Base-by-base conservation (phyloP, 306 rosid genomes). In the Cucurbita moschata region DNA sequence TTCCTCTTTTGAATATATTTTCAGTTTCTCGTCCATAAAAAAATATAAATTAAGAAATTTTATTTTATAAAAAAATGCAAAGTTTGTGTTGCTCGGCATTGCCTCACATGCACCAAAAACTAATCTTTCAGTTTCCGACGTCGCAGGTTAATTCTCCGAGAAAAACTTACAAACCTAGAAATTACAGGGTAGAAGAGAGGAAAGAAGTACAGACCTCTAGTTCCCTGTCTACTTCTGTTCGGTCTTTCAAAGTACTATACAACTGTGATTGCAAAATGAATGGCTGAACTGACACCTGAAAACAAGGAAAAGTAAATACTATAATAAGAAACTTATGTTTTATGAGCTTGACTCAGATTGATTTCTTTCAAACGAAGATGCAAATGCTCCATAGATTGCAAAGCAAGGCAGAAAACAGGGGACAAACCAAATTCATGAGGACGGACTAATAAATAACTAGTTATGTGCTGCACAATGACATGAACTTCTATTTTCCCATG, bases 161-260 rank as follows among this genome's bases (percentile, higher is more conserved):
- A 46, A 47, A 12, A 12, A 42, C 39, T 64, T 44, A 23, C 21
- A 44, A 10, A 44, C 43, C 23, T 23, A 49, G 56, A 68, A 46
- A 68, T 23, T 68, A 68, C 23, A 55, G 43, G 23, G 5, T 4
- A 7, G 0, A 21, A 67, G 14, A 14, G 7, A 62, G 51, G 35
- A 11, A 46, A 54, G 30, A 70, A 43, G 37, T 58, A 19, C 79
- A 72, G 6, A 94, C 97, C 99, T 94, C 99, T 64, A 94, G 75
- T 50, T 94, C 97, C 78, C 92, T 84, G 76, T 91, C 97, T 63
- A 94, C 99, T 77, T 83, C 91, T 9, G 97, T 94, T 80, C 97
- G 83, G 81, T 94, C 90, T 79, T 82, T 85, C 23, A 94, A 89
- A 72, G 92, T 91, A 86, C 99, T 88, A 83, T 91, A 94, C 86